These are phyloP conservation scores for Perkinsus marinus DNA, from an alignment of 169 alveolate genomes.

Conservation along the genomic window DNA sequence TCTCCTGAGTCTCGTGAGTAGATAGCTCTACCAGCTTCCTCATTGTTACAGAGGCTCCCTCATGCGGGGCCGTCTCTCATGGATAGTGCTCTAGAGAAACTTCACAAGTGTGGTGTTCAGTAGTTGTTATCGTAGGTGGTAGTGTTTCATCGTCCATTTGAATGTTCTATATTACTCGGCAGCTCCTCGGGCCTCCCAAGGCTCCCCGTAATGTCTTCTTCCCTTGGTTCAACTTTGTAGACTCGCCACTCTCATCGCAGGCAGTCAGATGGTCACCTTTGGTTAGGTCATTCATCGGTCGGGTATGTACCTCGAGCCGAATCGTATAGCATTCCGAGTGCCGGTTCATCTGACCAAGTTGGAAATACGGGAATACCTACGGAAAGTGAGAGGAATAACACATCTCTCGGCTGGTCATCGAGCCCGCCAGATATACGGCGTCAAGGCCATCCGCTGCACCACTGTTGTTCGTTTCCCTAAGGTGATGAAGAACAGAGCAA, in stretches of 20 bases:
- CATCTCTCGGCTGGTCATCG: not conserved
- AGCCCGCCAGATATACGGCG: conserved; percentile 34
- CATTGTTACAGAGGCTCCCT: not conserved
- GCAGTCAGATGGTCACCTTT: not conserved
- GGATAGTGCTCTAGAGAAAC: not conserved
- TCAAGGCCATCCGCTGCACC: conserved; percentile 59
- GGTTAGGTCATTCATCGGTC: conserved; percentile 40
- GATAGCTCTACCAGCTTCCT: not conserved
- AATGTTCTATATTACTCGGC: not conserved
- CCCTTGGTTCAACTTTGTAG: conserved; percentile 62
- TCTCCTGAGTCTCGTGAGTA: not conserved
- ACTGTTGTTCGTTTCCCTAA: conserved; percentile 59
- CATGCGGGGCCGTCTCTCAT: not conserved
- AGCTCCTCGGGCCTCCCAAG: conserved; percentile 39
- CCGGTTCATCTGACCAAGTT: conserved; percentile 65
- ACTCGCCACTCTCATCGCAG: not conserved
- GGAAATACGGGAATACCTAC: conserved; percentile 63
- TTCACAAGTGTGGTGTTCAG: not conserved
- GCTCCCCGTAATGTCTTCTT: conserved; percentile 64
- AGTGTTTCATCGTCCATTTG: not conserved
- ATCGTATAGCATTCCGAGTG: conserved; percentile 60
- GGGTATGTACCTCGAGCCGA: conserved; percentile 59
- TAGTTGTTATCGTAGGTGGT: not conserved
- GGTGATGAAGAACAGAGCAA: conserved; percentile 36
- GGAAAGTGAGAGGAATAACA: conserved; percentile 18